Conservation (phyloP, 345 rosid genomes). For the Pseudoturritis turrita region DNA sequence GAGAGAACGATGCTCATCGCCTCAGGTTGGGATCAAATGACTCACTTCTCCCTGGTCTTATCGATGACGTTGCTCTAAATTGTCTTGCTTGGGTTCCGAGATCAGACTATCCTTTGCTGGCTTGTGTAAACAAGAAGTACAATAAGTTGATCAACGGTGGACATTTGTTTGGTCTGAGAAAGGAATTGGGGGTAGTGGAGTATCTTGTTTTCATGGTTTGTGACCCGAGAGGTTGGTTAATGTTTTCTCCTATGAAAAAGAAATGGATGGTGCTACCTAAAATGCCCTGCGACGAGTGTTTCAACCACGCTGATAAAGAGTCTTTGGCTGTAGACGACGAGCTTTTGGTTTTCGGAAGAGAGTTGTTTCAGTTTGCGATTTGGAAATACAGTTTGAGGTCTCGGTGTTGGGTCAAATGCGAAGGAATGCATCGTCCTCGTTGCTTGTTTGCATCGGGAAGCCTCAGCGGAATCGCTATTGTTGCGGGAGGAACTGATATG, state of each 20-base stretch:
- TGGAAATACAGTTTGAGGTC: slow-evolving; percentile 66
- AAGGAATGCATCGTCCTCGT: slow-evolving; percentile 64
- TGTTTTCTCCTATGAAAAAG: slow-evolving; percentile 51
- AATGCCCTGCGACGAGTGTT: slow-evolving; percentile 84
- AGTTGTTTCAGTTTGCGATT: slow-evolving; percentile 58
- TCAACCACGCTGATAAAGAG: slow-evolving; percentile 77
- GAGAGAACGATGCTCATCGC: slow-evolving; percentile 48
- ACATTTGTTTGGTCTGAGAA: slow-evolving; percentile 52
- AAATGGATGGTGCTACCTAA: slow-evolving; percentile 76
- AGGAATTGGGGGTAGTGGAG: slow-evolving; percentile 46
- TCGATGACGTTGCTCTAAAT: slow-evolving; percentile 64
- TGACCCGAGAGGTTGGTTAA: slow-evolving; percentile 80
- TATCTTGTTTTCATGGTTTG: slow-evolving; percentile 72
- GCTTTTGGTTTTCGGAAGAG: slow-evolving; percentile 74
- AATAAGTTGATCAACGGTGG: slow-evolving; percentile 46
- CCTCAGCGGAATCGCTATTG: slow-evolving; percentile 56
- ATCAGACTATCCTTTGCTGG: slow-evolving; percentile 54
- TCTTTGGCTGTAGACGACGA: slow-evolving; percentile 72
- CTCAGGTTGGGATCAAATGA: slow-evolving; percentile 50
- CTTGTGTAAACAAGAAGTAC: slow-evolving; percentile 57
- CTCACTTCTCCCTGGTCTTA: slow-evolving; percentile 73
- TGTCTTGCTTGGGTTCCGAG: slow-evolving; percentile 63
- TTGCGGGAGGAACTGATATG: slow-evolving; percentile 75
- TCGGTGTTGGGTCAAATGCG: slow-evolving; percentile 61
- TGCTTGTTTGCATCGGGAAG: slow-evolving; percentile 81